Conservation (phyloP, 2,329 filamentous ascomycete genomes). For the Hymenotorrendiella dingleyae region DNA sequence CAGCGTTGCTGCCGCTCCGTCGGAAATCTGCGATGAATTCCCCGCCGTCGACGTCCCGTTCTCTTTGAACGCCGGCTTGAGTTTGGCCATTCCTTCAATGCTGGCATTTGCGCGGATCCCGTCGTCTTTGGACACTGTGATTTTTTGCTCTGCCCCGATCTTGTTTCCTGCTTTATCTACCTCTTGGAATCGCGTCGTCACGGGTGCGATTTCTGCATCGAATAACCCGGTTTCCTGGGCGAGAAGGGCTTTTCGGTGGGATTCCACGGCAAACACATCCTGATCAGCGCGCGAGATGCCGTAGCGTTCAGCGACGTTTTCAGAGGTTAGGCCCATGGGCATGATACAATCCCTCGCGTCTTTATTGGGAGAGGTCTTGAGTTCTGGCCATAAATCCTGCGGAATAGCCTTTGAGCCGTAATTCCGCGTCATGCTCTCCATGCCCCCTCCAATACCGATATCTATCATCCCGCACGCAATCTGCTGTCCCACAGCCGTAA, state of each 20-base stretch:
- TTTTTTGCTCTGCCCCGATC: constrained; percentile 48
- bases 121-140: constrained; percentile 74
- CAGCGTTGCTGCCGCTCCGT: constrained; percentile 78
- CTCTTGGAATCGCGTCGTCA: constrained; percentile 63
- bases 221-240: constrained; percentile 68
- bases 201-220: constrained; percentile 72
- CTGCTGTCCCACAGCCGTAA: constrained; percentile 66
- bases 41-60: constrained; percentile 78
- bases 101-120: constrained; percentile 67
- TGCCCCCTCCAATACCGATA: constrained; percentile 75
- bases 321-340: constrained; percentile 86
- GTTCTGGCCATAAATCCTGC: constrained; percentile 68
- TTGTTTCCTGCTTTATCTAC: constrained; percentile 54
- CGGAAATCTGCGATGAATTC: constrained; percentile 79
- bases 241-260: constrained; percentile 65
- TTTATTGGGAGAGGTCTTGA: constrained; percentile 57
- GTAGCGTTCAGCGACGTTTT: constrained; percentile 81
- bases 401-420: constrained; percentile 84
- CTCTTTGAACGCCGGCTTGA: constrained; percentile 79
- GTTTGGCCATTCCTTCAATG: constrained; percentile 63
- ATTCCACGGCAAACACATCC: constrained; percentile 73
- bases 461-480: constrained; percentile 71
- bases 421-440: constrained; percentile 95
- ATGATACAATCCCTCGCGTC: constrained; percentile 84
- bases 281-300: constrained; percentile 69